Evolutionary conservation across 306 rosid species (phyloP).

Genomic region (Vigna trinervia): DNA sequence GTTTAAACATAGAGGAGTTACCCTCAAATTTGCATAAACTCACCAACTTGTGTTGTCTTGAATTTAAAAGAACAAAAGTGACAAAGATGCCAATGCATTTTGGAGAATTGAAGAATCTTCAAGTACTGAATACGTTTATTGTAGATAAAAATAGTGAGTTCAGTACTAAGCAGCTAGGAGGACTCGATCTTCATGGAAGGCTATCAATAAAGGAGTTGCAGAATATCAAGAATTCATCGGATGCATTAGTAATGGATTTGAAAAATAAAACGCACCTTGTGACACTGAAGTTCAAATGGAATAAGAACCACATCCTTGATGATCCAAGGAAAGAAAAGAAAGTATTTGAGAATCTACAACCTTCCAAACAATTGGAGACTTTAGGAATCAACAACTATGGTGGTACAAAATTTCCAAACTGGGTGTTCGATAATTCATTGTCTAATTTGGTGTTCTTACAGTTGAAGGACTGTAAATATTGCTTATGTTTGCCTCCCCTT

Average conservation of each 20-base stretch:
- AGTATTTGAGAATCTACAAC: conserved; percentile 2
- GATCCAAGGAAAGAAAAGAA: background rate
- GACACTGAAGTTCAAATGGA: background rate
- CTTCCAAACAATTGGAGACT: background rate
- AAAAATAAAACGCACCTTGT: background rate
- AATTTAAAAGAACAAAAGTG: background rate
- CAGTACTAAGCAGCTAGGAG: background rate
- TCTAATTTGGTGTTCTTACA: background rate
- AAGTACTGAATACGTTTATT: background rate
- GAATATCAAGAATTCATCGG: background rate
- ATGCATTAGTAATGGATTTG: background rate
- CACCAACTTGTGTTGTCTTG: background rate
- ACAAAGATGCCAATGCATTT: background rate
- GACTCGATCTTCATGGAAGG: background rate
- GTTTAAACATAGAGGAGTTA: background rate
- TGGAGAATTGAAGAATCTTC: background rate
- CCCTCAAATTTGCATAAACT: background rate
- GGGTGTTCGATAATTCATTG: background rate
- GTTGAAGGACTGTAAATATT: background rate
- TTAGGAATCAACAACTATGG: background rate
- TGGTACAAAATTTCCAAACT: background rate
- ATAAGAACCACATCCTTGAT: background rate
- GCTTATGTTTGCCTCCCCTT: background rate
- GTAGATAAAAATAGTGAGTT: background rate
- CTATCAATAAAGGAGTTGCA: background rate